Evolutionary conservation across 192 early-diverging fungal species (phyloP).

Genomic region (Umbelopsis vinacea): DNA sequence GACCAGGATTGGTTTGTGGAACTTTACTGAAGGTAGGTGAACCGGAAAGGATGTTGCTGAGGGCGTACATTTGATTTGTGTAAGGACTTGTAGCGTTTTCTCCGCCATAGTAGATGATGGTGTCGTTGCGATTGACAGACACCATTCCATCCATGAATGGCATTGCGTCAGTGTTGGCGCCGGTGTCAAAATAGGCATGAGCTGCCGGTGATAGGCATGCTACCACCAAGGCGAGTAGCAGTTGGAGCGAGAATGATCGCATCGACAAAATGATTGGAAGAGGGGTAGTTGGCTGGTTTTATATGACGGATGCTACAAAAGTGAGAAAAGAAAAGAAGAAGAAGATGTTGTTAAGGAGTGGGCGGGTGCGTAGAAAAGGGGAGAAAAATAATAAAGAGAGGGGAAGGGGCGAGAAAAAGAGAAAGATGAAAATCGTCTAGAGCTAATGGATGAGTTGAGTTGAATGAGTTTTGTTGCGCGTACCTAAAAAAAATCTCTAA

Average conservation of each 20-base stretch:
- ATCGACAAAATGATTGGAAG: neutral
- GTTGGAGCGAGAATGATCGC: slow-evolving; percentile 11
- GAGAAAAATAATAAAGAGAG: slow-evolving; percentile 3
- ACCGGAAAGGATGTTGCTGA: slow-evolving; percentile 23
- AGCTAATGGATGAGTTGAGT: no score
- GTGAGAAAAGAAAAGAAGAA: neutral
- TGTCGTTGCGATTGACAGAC: slow-evolving; percentile 24
- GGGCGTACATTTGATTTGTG: slow-evolving; percentile 29
- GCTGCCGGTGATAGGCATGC: slow-evolving; percentile 18
- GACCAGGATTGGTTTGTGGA: slow-evolving; percentile 21
- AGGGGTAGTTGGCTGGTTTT: neutral
- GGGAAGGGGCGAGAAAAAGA: neutral
- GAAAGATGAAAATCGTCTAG: neutral
- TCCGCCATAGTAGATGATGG: slow-evolving; percentile 30
- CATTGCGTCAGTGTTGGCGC: slow-evolving; percentile 20
- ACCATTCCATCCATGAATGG: slow-evolving; percentile 35
- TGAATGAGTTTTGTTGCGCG: no score
- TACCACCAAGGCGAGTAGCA: slow-evolving; percentile 28
- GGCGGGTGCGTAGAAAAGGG: neutral
- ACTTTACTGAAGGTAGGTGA: slow-evolving; percentile 21
- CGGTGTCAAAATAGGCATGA: slow-evolving; percentile 31
- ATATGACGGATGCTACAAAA: neutral
- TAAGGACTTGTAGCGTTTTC: slow-evolving; percentile 22
- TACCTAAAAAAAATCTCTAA: slow-evolving; percentile 2
- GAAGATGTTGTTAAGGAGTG: neutral